phyloP scores from a whole-genome alignment of 176 grass and related monocot species.

The Oryza brachyantha region DNA sequence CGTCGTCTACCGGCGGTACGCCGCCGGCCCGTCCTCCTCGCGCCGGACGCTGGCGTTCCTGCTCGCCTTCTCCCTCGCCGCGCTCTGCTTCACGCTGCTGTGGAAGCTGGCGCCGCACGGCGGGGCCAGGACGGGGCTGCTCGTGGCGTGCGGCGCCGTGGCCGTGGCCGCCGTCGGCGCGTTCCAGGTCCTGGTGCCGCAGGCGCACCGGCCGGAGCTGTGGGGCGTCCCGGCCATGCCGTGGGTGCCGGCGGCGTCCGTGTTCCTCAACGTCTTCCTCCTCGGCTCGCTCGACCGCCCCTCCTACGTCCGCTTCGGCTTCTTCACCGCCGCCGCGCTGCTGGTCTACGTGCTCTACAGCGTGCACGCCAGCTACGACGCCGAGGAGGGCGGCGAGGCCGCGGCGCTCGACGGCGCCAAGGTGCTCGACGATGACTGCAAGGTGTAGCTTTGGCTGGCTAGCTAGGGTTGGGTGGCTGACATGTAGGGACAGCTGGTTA shows the following conservation, averaged over 20 bases:
- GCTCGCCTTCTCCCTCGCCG: slow-evolving; percentile 42
- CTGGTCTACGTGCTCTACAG: slow-evolving; percentile 81
- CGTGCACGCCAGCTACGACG: slow-evolving; percentile 78
- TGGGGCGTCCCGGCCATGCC: slow-evolving; percentile 98
- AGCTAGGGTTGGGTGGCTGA: neutral
- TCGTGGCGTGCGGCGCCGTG: slow-evolving; percentile 35
- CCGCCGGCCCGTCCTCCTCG: no score
- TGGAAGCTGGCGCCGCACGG: slow-evolving; percentile 52
- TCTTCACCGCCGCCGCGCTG: slow-evolving; percentile 56
- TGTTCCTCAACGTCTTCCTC: slow-evolving; percentile 90
- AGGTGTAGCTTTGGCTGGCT: slow-evolving; percentile 15
- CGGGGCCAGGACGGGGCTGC: slow-evolving; percentile 25
- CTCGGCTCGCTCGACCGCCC: slow-evolving; percentile 63
- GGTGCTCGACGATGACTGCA: slow-evolving; percentile 47
- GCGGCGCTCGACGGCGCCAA: slow-evolving; percentile 29
- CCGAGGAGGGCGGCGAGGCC: slow-evolving; percentile 61
- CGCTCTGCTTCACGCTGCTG: slow-evolving; percentile 66
- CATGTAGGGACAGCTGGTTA: neutral
- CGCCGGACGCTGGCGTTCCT: slow-evolving; percentile 74
- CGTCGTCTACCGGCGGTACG: slow-evolving; percentile 85
- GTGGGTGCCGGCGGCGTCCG: slow-evolving; percentile 78
- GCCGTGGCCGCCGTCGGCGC: slow-evolving; percentile 41
- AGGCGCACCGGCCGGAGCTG: slow-evolving; percentile 51
- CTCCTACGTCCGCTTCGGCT: slow-evolving; percentile 72
- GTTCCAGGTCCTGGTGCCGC: slow-evolving; percentile 72